Base-by-base conservation (phyloP, 2,329 filamentous ascomycete species). In the Cyphellophora europaea region DNA sequence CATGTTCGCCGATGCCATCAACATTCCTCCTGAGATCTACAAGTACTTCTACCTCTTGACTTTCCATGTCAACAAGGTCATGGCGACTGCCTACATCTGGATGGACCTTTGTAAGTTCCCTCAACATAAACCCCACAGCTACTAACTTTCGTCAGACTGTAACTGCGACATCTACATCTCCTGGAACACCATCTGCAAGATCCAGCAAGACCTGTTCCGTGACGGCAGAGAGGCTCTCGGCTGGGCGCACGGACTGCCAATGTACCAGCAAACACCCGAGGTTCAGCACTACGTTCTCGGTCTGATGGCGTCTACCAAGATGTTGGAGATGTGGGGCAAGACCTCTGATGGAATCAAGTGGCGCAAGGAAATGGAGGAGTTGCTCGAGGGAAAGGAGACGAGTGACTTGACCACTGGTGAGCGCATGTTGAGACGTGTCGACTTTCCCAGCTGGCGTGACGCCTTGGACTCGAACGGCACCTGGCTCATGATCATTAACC, bases 71-170 rank as follows among this genome's bases (percentile, higher is more conserved):
- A 25, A 25, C 21, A 25, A 25, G 21, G 8, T n/a, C 8, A 25
- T 25, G 21, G n/a, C 21, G 21, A 25, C n/a, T 8, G 21, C n/a
- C n/a, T 25, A 25, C 21, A 25, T 25, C 8, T 25, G 21, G 21
- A 8, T 25, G 8, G 21, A 25, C n/a, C 21, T 25, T 8, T 25
- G 21, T 25, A 25, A 25, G 21, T 25, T 8, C n/a, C 8, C 21
- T 25, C n/a, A 8, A 25, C n/a, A 25, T 25, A n/a, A 25, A 25
- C n/a, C 21, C 21, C 21, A 25, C 21, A 25, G 21, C 21, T 25
- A n/a, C 21, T 25, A 25, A n/a, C n/a, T 25, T n/a, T 25, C n/a
- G n/a, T n/a, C 21, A 8, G 21, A 25, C 21, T 25, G 21, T n/a
- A n/a, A n/a, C 8, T 25, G 21, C n/a, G 21, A 25, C n/a, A 25